Evolutionary conservation across 2,329 filamentous ascomycete genomes (phyloP).

Genomic region (Aspergillus sp.): DNA sequence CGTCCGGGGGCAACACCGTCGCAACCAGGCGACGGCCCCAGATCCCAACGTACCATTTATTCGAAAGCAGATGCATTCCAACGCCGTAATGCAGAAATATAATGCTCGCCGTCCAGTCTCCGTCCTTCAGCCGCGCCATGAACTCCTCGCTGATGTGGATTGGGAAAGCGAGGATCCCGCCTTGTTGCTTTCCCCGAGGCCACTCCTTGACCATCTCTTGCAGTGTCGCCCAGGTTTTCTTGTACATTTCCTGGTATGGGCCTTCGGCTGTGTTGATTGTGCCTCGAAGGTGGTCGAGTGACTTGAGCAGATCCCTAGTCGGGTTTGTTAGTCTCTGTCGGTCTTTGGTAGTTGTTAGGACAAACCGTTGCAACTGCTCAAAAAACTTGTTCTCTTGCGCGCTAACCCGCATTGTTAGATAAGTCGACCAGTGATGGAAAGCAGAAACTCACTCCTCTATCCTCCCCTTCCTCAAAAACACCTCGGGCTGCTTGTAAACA

Average conservation of each 20-base stretch:
- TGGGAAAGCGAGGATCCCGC: slow-evolving; percentile 32
- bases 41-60: slow-evolving; percentile 35
- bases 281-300: slow-evolving; percentile 19
- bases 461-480: slow-evolving; percentile 6
- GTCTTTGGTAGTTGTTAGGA: neutral
- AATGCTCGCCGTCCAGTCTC: slow-evolving; percentile 32
- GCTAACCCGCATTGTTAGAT: neutral
- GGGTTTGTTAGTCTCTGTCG: slow-evolving; percentile 6
- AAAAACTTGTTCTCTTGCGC: slow-evolving; percentile 9
- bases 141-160: slow-evolving; percentile 29
- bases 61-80: slow-evolving; percentile 31
- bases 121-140: slow-evolving; percentile 24
- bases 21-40: slow-evolving; percentile 31
- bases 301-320: slow-evolving; percentile 25
- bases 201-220: slow-evolving; percentile 27
- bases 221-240: slow-evolving; percentile 26
- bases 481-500: slow-evolving; percentile 18
- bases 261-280: slow-evolving; percentile 18
- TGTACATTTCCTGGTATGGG: slow-evolving; percentile 20
- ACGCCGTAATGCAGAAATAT: slow-evolving; percentile 32
- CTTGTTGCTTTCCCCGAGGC: slow-evolving; percentile 28
- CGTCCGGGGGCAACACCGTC: slow-evolving; percentile 26
- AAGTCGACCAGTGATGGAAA: neutral
- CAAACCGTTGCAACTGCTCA: slow-evolving; percentile 17
- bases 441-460: slow-evolving; percentile 8